Evolutionary conservation across 2,329 filamentous ascomycete genomes (phyloP).

Genomic region (Aurifilum marmelostoma): DNA sequence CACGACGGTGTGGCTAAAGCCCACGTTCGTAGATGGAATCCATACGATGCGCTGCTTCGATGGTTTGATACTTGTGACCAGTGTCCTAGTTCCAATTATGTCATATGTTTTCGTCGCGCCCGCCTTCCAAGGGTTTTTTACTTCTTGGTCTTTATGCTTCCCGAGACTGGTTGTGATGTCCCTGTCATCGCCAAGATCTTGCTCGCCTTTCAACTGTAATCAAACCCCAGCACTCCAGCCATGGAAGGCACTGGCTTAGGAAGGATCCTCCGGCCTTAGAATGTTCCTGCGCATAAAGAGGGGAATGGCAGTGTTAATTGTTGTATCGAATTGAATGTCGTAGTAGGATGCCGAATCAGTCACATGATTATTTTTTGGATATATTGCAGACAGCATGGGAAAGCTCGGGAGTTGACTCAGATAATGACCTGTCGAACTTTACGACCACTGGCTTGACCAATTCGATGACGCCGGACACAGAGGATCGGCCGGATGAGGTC

Average conservation of each 20-base stretch:
- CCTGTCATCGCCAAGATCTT: neutral
- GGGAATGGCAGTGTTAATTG: slow-evolving; percentile 53
- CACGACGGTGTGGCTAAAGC: slow-evolving; percentile 61
- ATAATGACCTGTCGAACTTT: too few relatives aligned
- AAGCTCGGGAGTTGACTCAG: too few relatives aligned
- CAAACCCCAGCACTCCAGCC: neutral
- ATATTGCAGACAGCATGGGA: too few relatives aligned
- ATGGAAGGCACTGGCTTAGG: slow-evolving; percentile 42
- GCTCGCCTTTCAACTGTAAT: neutral
- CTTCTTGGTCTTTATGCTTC: slow-evolving; percentile 32
- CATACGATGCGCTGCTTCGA: slow-evolving; percentile 64
- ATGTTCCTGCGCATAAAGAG: slow-evolving; percentile 66
- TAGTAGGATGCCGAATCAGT: slow-evolving; percentile 43
- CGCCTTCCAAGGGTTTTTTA: slow-evolving; percentile 63
- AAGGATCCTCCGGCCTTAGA: slow-evolving; percentile 63
- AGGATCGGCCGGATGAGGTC: too few relatives aligned
- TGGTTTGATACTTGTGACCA: slow-evolving; percentile 53
- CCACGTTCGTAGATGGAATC: slow-evolving; percentile 52
- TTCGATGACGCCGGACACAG: too few relatives aligned
- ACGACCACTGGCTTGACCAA: too few relatives aligned
- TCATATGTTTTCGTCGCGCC: slow-evolving; percentile 66
- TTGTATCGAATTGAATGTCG: slow-evolving; percentile 63
- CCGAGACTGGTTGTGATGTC: neutral
- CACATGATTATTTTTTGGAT: too few relatives aligned
- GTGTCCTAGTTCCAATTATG: slow-evolving; percentile 59